Percentiles rank a stretch among this genome's conserved stretches.
Conservation (phyloP, 2,329 filamentous ascomycete genomes). For the Alternaria triticimaculans region DNA sequence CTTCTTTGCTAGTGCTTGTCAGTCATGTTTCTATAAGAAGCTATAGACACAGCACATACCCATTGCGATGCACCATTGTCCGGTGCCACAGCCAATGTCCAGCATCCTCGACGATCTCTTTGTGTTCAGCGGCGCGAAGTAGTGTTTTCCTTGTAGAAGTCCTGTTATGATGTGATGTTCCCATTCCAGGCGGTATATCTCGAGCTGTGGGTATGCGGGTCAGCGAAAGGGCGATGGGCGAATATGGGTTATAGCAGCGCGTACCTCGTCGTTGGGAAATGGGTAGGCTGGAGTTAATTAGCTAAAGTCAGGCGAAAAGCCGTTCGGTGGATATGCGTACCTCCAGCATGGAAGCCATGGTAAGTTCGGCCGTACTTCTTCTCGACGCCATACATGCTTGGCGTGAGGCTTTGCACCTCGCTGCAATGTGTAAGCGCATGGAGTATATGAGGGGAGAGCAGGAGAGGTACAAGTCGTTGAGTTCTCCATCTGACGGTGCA, state of each 20-base stretch:
- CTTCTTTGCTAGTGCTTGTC: slow-evolving; percentile 37
- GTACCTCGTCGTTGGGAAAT: slow-evolving; percentile 50
- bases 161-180: slow-evolving; percentile 50
- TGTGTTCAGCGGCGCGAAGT: slow-evolving; percentile 46
- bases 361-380: slow-evolving; percentile 52
- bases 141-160: slow-evolving; percentile 43
- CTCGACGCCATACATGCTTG: slow-evolving; percentile 49
- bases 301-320: slow-evolving; percentile 5
- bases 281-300: slow-evolving; percentile 46
- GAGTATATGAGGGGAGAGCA: neutral
- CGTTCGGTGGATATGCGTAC: slow-evolving; percentile 29
- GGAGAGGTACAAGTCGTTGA: slow-evolving; percentile 39
- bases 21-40: slow-evolving; percentile 14
- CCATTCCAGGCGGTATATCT: slow-evolving; percentile 48
- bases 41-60: slow-evolving; percentile 35
- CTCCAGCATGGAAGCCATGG: slow-evolving; percentile 49
- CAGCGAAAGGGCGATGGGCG: slow-evolving; percentile 14
- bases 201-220: slow-evolving; percentile 33
- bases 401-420: slow-evolving; percentile 48
- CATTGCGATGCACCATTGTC: slow-evolving; percentile 52
- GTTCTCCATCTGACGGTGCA: slow-evolving; percentile 35
- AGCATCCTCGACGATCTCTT: slow-evolving; percentile 44
- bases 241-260: neutral
- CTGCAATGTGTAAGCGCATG: slow-evolving; percentile 33
- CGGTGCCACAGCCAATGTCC: slow-evolving; percentile 53